Conservation (phyloP, 805 yeast species). For the Nakazawaea molendinolei region DNA sequence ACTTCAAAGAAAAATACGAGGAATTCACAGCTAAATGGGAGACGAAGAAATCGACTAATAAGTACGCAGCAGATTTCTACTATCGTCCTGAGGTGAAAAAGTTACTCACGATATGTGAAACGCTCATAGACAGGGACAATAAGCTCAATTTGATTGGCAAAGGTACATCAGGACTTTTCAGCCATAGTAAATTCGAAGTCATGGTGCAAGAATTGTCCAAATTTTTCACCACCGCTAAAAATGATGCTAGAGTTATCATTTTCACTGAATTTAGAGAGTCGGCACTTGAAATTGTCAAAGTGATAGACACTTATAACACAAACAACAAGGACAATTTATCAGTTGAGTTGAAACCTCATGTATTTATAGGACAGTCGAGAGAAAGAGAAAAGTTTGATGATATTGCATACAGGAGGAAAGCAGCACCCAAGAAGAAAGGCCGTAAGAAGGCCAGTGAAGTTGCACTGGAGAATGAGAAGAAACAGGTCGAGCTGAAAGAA, state of each 20-base stretch:
- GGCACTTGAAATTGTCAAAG: conserved; percentile 78
- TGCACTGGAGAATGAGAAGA: conserved; percentile 25
- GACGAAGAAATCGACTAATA: conserved; percentile 53
- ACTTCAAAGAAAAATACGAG: conserved; percentile 50
- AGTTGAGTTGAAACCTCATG: conserved; percentile 54
- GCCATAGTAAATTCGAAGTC: conserved; percentile 72
- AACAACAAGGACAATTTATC: conserved; percentile 20
- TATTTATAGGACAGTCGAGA: conserved; percentile 88
- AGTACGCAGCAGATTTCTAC: conserved; percentile 56
- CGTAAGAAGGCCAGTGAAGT: conserved; percentile 26
- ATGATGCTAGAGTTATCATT: conserved; percentile 70
- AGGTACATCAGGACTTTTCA: conserved; percentile 24
- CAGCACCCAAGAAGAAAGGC: conserved; percentile 37
- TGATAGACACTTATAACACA: conserved; percentile 37
- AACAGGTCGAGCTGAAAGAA: conserved; percentile 21
- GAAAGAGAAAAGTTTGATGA: conserved; percentile 68
- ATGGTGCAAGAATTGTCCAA: conserved; percentile 47
- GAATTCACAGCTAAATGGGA: conserved; percentile 55
- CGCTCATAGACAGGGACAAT: conserved; percentile 27
- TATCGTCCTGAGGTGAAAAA: conserved; percentile 40
- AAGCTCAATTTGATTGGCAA: conserved; percentile 14
- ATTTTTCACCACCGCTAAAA: conserved; percentile 41
- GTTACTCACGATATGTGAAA: conserved; percentile 39
- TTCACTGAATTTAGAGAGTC: conserved; percentile 88
- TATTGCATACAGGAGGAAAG: conserved; percentile 35